phyloP scores from a whole-genome alignment of 805 yeast species.

The Candida sphagnicola region DNA sequence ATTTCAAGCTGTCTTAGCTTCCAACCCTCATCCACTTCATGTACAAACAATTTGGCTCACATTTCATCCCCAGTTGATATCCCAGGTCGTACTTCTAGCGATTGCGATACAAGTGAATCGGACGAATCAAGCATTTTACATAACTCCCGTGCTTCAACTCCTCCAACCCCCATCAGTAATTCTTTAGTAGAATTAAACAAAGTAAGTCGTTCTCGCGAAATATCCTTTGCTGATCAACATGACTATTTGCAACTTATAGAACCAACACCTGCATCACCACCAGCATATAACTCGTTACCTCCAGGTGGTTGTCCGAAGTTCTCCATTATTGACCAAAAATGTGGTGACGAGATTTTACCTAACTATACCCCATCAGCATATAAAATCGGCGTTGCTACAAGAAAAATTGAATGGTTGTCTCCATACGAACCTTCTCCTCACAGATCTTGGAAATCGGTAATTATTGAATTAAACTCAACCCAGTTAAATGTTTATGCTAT shows the following conservation, averaged over 20 bases:
- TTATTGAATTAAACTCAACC: conserved; percentile 80
- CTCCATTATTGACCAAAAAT: conserved; percentile 17
- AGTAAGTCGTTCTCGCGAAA: no score
- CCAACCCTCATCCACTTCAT: not conserved
- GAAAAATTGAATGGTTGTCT: conserved; percentile 72
- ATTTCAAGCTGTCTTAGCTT: not conserved
- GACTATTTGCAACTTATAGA: conserved; percentile 30
- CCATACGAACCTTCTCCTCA: conserved; percentile 69
- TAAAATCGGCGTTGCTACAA: conserved; percentile 50
- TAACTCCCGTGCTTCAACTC: conserved; percentile 2
- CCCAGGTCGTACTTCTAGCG: not conserved
- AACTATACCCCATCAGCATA: conserved; percentile 61
- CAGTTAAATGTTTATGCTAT: conserved; percentile 66
- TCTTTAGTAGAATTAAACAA: not conserved
- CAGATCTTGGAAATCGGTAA: conserved; percentile 66
- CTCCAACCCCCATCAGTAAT: conserved; percentile 3
- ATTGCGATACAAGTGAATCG: conserved; percentile 1
- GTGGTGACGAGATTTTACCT: conserved; percentile 43
- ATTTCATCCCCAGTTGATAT: not conserved
- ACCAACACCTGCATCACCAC: conserved; percentile 37
- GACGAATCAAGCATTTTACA: not conserved
- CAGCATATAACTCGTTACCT: conserved; percentile 31
- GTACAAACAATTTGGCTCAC: not conserved
- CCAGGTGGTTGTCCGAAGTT: conserved; percentile 44
- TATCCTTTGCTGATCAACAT: conserved; percentile 9